These are phyloP conservation scores for Diutina sp. DNA, from an alignment of 1,139 yeast species.

Conservation along the genomic window DNA sequence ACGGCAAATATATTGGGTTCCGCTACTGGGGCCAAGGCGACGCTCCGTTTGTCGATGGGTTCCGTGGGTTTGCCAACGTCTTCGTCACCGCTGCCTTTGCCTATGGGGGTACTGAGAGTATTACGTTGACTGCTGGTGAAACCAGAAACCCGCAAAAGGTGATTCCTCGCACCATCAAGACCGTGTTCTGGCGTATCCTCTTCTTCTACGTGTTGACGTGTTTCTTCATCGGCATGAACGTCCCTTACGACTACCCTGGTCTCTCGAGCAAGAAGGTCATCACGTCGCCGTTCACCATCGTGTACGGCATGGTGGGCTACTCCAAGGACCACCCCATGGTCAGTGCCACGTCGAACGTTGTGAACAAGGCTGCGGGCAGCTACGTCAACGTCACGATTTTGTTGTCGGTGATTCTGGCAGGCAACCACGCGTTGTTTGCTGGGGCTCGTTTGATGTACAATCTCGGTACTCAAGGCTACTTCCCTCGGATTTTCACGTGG, in stretches of 20 bases:
- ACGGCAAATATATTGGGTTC: constrained; percentile 20
- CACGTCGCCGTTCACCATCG: constrained; percentile 57
- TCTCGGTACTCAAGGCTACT: constrained; percentile 27
- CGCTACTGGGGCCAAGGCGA: constrained; percentile 24
- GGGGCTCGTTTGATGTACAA: constrained; percentile 30
- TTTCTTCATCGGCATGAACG: constrained; percentile 9
- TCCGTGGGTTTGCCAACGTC: constrained; percentile 24
- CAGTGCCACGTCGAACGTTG: not conserved
- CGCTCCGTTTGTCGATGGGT: constrained; percentile 29
- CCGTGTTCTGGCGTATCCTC: constrained; percentile 12
- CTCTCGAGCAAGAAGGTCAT: constrained; percentile 25
- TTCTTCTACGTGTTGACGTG: constrained; percentile 9
- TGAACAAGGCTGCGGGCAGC: constrained; percentile 28
- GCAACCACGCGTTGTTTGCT: constrained; percentile 32
- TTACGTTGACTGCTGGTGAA: constrained; percentile 6
- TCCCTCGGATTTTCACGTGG: constrained; percentile 22
- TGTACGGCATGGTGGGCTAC: constrained; percentile 37
- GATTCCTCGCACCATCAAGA: constrained; percentile 13
- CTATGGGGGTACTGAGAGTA: not conserved
- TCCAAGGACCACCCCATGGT: not conserved
- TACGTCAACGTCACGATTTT: constrained; percentile 33
- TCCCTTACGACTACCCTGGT: constrained; percentile 11
- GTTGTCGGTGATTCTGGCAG: constrained; percentile 33
- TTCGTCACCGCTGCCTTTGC: constrained; percentile 11
- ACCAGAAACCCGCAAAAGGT: constrained; percentile 45